Evolutionary conservation across 208 protist species (phyloP).

Genomic region (Leishmania gerbilli): DNA sequence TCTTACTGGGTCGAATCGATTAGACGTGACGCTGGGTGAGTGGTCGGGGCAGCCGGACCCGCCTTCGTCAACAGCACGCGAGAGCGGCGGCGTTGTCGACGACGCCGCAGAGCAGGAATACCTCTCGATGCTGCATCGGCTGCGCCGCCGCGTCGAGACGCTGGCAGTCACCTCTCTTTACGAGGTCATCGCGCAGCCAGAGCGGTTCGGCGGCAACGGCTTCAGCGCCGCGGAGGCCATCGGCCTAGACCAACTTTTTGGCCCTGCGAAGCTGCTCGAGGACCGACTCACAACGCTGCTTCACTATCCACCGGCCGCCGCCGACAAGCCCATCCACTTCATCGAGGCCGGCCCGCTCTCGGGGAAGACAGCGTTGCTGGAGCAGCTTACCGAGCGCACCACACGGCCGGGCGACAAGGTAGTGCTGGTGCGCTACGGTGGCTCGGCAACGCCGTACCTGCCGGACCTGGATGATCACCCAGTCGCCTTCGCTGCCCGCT

Average conservation of each 20-base stretch:
- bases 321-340: constrained; percentile 75
- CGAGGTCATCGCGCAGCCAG: constrained; percentile 52
- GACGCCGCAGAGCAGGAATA: constrained; percentile 76
- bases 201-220: constrained; percentile 56
- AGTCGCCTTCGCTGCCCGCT: constrained; percentile 70
- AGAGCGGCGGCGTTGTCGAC: constrained; percentile 23
- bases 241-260: constrained; percentile 77
- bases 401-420: constrained; percentile 48
- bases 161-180: constrained; percentile 64
- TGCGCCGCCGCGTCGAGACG: constrained; percentile 52
- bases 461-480: constrained; percentile 85
- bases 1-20: constrained; percentile 48
- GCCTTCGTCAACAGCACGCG: constrained; percentile 26
- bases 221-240: constrained; percentile 67
- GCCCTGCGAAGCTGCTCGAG: constrained; percentile 77
- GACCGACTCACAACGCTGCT: constrained; percentile 70
- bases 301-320: constrained; percentile 51
- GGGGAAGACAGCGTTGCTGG: constrained; percentile 78
- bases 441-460: constrained; percentile 71
- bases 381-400: constrained; percentile 57
- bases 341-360: constrained; percentile 68
- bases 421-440: constrained; percentile 74
- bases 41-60: constrained; percentile 58
- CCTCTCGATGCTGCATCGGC: constrained; percentile 69
- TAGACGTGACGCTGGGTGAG: constrained; percentile 67